phyloP scores from a whole-genome alignment of 345 rosid species.

The Populus euphratica region DNA sequence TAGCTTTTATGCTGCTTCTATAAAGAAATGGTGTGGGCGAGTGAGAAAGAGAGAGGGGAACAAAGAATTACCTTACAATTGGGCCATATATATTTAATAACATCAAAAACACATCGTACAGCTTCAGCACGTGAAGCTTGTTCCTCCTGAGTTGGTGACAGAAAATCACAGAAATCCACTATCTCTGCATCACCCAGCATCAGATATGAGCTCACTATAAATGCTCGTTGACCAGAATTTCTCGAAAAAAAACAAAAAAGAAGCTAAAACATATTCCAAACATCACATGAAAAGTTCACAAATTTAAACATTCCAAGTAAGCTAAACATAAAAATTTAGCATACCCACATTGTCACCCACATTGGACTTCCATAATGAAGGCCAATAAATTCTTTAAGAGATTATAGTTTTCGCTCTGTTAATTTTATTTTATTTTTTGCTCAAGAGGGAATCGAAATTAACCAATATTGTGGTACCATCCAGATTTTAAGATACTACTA shows the following conservation, averaged over 20 bases:
- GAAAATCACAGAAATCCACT: constrained; percentile 77
- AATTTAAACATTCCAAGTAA: too few species aligned
- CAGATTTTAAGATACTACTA: too few species aligned
- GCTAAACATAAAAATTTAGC: too few species aligned
- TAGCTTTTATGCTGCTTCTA: not conserved
- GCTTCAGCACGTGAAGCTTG: constrained; percentile 58
- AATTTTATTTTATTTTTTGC: too few species aligned
- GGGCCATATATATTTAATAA: constrained; percentile 91
- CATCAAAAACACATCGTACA: constrained; percentile 52
- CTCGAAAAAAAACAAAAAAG: not conserved
- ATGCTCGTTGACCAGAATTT: not conserved
- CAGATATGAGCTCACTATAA: constrained; percentile 3
- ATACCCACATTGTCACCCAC: too few species aligned
- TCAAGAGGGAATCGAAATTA: too few species aligned
- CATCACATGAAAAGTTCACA: too few species aligned
- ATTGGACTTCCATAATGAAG: too few species aligned
- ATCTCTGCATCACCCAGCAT: constrained; percentile 50
- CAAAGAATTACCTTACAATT: constrained; percentile 50
- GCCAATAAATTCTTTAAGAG: too few species aligned
- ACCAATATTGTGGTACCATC: too few species aligned
- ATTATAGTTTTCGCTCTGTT: too few species aligned
- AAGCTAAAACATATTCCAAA: not conserved
- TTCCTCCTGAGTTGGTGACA: constrained; percentile 78
- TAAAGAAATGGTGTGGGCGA: not conserved
- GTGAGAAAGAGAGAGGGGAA: constrained; percentile 1